A percentile compares a stretch with the other conserved stretches of the same genome.
phyloP scores from a whole-genome alignment of 768 basidiomycete species.

The Macrolepiota dolichaula region DNA sequence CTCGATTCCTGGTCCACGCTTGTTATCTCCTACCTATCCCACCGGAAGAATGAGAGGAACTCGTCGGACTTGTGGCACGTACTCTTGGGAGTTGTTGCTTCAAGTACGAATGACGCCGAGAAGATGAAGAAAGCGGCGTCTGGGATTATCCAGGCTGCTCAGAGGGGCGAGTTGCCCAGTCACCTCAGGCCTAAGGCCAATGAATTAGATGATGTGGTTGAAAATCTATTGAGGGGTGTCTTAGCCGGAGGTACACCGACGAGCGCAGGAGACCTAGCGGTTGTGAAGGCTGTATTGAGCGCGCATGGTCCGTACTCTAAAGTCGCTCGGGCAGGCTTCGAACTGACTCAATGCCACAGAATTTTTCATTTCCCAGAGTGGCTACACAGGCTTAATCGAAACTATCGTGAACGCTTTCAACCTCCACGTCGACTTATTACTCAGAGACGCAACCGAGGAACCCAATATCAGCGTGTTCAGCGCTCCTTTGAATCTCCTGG shows the following conservation, averaged over 20 bases:
- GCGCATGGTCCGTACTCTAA: constrained; percentile 34
- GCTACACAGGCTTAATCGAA: constrained; percentile 5
- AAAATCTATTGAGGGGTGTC: constrained; percentile 34
- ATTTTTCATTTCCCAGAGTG: constrained; percentile 9
- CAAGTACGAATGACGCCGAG: constrained; percentile 19
- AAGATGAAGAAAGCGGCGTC: constrained; percentile 16
- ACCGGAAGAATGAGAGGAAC: constrained; percentile 32
- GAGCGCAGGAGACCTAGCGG: constrained; percentile 21
- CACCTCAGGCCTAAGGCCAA: constrained; percentile 40
- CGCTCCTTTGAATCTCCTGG: constrained; percentile 1
- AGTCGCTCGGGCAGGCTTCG: background rate
- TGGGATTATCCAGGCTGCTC: constrained; percentile 34
- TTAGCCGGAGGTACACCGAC: constrained; percentile 19
- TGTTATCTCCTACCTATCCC: constrained; percentile 48
- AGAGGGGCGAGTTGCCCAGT: constrained; percentile 34
- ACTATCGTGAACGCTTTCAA: constrained; percentile 10
- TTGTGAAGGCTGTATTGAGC: constrained; percentile 37
- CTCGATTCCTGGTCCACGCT: constrained; percentile 39
- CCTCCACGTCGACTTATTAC: constrained; percentile 3
- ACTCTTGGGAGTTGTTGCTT: constrained; percentile 41
- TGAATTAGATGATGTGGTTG: constrained; percentile 44
- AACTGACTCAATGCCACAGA: background rate
- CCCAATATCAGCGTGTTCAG: background rate
- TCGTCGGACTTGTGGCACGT: constrained; percentile 42
- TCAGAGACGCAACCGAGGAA: background rate